Base-by-base conservation (phyloP, 2,329 filamentous ascomycete genomes). In the Karstenula rhodostoma region DNA sequence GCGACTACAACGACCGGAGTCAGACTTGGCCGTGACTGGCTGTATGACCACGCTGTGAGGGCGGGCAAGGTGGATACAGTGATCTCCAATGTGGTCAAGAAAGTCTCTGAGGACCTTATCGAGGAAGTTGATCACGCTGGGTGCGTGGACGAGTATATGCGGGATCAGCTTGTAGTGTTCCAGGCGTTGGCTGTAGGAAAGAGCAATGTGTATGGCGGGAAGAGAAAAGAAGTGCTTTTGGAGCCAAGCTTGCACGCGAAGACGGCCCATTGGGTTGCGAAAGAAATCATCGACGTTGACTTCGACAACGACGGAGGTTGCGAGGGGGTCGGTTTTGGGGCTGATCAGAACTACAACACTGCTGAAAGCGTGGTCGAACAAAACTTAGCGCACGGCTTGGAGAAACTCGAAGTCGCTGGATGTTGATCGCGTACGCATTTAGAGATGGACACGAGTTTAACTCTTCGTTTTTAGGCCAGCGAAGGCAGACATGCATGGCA, bases 101-200 rank as follows among this genome's bases (percentile, higher is more conserved):
- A 72, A 8, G 84, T 85, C 4, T 77, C 81, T 3, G 68, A 74
- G 0, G 76, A 81, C 10, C 72, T 88, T 35, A 67, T 79, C 0
- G 51, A 64, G 1, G 85, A 88, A 59, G 72, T 85, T 47, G 69
- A 74, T 13, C 76, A 81, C 59, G 78, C 75, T 0, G 81, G 83
- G 0, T 84, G 80, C 64, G 81, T 87, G 4, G 86, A 89, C 65
- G 79, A 82, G 67, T 79, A 81, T 62, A 80, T 87, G 81, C 76
- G 84, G 46, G 87, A 89, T 71, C 86, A 89, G 66, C 64, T 89
- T 27, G 83, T 87, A 1, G 79, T 89, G 0, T 89, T 87, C 59
- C 85, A 88, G 67, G 84, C 84, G 17, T 72, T 89, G 22, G 84
- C 84, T 4, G 65, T 74, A 9, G 83, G 83, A 0, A 67, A 32